phyloP scores from a whole-genome alignment of 352 stramenopile species.

The Globisporangium splendens region DNA sequence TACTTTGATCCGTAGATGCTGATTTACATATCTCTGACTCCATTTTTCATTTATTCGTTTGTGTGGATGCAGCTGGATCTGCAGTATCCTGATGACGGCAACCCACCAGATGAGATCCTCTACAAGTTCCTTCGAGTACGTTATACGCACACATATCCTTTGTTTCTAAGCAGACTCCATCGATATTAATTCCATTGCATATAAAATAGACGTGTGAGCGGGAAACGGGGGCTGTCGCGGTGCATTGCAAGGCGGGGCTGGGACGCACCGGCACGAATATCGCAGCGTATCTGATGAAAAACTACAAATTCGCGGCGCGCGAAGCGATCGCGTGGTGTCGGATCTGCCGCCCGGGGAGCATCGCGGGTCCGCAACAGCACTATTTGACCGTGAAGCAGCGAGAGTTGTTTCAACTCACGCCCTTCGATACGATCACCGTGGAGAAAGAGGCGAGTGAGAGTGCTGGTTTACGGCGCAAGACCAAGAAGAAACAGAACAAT shows the following conservation, averaged over 20 bases:
- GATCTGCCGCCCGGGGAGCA: conserved; percentile 92
- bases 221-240: conserved; percentile 83
- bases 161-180: too few species aligned
- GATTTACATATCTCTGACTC: too few species aligned
- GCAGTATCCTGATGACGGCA: conserved; percentile 93
- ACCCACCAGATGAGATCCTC: conserved; percentile 85
- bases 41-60: background rate
- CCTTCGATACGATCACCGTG: background rate
- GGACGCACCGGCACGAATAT: conserved; percentile 96
- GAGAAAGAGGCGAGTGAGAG: background rate
- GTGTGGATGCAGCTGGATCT: conserved; percentile 63
- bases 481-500: background rate
- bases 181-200: too few species aligned
- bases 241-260: conserved; percentile 98
- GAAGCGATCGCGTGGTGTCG: conserved; percentile 96
- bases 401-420: conserved; percentile 29
- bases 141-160: conserved; percentile 2
- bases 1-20: too few species aligned
- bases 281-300: conserved; percentile 95
- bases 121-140: conserved; percentile 76
- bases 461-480: too few species aligned
- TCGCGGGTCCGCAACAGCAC: conserved; percentile 95
- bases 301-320: conserved; percentile 89
- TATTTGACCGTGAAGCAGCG: conserved; percentile 88
- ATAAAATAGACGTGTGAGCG: conserved; percentile 50